These are phyloP conservation scores for Candolleomyces aberdarensis DNA, from an alignment of 768 basidiomycete species.

Conservation along the genomic window DNA sequence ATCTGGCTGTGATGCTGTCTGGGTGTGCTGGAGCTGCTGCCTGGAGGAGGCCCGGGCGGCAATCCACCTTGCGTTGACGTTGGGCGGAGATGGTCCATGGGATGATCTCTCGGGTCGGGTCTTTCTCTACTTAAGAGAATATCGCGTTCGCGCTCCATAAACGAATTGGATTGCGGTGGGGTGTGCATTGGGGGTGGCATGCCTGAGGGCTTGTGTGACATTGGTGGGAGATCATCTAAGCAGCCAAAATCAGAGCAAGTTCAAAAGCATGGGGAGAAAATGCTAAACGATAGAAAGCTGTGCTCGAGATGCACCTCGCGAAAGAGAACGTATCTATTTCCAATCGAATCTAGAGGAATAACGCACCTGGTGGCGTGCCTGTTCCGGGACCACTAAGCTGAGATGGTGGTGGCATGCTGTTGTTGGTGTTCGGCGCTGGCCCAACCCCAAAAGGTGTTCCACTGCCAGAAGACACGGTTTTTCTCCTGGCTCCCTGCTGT, in stretches of 20 bases:
- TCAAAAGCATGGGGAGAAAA: neutral
- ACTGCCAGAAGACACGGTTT: neutral
- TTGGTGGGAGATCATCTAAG: neutral
- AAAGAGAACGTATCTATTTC: too few relatives aligned
- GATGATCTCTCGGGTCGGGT: neutral
- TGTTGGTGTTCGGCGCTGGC: neutral
- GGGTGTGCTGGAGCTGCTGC: neutral
- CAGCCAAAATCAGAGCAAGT: neutral
- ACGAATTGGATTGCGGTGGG: neutral
- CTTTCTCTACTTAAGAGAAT: neutral
- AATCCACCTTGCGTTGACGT: neutral
- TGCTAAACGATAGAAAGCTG: too few relatives aligned
- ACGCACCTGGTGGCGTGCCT: neutral
- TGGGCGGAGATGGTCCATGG: slow-evolving; percentile 1
- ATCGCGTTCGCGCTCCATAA: slow-evolving; percentile 4
- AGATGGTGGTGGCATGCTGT: slow-evolving; percentile 2
- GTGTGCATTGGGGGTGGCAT: slow-evolving; percentile 2
- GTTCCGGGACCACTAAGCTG: neutral
- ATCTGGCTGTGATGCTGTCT: neutral
- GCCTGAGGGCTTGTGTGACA: neutral
- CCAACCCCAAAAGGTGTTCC: neutral
- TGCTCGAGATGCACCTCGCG: too few relatives aligned
- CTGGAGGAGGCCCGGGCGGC: neutral
- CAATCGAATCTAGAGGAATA: neutral
- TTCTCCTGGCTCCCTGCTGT: neutral